These are phyloP conservation scores for Sphagnum tenellum DNA, from an alignment of 225 moss, liverwort and hornwort species.

Conservation along the genomic window DNA sequence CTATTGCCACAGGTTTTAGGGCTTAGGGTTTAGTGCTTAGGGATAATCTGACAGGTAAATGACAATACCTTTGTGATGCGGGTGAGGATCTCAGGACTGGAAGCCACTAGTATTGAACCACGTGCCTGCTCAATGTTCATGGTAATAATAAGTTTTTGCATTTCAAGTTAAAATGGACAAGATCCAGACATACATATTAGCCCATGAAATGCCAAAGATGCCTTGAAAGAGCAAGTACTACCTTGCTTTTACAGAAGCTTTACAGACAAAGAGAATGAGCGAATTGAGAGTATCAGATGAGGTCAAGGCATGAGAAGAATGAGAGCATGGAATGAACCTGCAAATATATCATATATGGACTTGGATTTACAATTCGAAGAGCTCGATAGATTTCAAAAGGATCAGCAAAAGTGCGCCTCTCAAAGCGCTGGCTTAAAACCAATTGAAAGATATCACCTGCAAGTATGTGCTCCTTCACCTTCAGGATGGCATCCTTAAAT, in stretches of 20 bases:
- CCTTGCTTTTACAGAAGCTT: too few species aligned
- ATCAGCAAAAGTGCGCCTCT: conserved; percentile 6
- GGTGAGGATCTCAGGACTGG: conserved; percentile 7
- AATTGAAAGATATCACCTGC: conserved; percentile 54
- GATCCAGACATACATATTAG: too few species aligned
- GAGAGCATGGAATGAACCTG: neutral
- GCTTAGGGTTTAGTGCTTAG: too few species aligned
- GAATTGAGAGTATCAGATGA: too few species aligned
- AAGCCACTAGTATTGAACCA: conserved; percentile 5
- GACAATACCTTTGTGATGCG: neutral
- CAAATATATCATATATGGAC: conserved; percentile 8
- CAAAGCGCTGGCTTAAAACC: conserved; percentile 43
- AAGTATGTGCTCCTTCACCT: conserved; percentile 46
- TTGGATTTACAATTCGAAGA: conserved; percentile 10
- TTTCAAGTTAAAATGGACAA: too few species aligned
- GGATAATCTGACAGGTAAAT: too few species aligned
- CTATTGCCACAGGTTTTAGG: too few species aligned
- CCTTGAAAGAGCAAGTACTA: too few species aligned
- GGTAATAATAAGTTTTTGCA: too few species aligned
- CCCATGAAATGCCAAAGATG: too few species aligned
- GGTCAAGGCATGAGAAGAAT: too few species aligned
- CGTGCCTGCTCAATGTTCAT: neutral
- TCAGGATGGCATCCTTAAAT: conserved; percentile 5
- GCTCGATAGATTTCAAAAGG: conserved; percentile 9
- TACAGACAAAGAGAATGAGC: too few species aligned